A percentile compares a stretch with the other conserved stretches of the same genome.
Conservation (phyloP, 2,329 filamentous ascomycete genomes). For the Venturiaceae sp. region DNA sequence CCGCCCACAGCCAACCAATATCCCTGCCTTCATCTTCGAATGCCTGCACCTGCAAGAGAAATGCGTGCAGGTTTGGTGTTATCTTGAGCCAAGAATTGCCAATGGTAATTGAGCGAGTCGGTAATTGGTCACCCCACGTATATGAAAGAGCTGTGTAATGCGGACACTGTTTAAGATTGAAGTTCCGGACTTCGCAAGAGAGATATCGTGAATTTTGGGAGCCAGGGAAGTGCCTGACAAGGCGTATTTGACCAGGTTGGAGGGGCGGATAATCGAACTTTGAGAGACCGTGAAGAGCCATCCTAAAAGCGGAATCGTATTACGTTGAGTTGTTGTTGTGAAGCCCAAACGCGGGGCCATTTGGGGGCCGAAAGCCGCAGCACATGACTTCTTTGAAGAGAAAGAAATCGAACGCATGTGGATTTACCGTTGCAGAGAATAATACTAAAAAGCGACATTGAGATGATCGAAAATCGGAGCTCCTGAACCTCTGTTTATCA, state of each 20-base stretch:
- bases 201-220: background rate
- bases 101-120: background rate
- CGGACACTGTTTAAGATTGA: background rate
- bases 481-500: no score
- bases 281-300: no score
- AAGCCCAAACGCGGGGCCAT: no score
- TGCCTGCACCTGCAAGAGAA: background rate
- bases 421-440: no score
- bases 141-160: background rate
- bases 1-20: background rate
- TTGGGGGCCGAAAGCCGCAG: no score
- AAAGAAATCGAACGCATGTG: no score
- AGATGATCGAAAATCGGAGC: no score
- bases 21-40: background rate
- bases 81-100: background rate
- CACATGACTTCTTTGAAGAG: no score
- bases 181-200: background rate
- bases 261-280: no score
- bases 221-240: background rate
- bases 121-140: background rate
- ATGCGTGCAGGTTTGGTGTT: background rate
- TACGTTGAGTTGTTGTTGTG: no score
- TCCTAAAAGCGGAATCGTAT: no score
- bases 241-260: background rate
- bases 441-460: no score